phyloP scores from a whole-genome alignment of 495 filamentous ascomycete species.

The Penicillium pancosmium region DNA sequence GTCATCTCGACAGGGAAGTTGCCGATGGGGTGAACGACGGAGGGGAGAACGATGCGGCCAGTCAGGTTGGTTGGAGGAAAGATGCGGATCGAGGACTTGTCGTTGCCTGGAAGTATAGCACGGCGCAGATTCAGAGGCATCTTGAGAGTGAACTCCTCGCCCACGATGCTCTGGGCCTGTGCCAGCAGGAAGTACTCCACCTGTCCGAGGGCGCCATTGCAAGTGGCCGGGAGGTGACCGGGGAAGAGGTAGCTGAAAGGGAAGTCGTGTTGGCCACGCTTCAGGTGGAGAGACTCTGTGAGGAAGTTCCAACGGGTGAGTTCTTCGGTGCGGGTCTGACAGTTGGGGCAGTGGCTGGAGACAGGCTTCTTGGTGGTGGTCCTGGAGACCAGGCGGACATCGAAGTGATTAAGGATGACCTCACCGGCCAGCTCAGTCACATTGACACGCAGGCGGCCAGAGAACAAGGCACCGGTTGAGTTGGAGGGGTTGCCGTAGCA shows the following conservation, averaged over 20 bases:
- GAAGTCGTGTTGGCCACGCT: conserved; percentile 70
- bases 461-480: conserved; percentile 86
- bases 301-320: conserved; percentile 80
- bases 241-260: conserved; percentile 92
- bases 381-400: conserved; percentile 67
- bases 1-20: conserved; percentile 77
- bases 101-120: conserved; percentile 73
- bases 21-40: conserved; percentile 85
- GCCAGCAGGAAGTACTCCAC: conserved; percentile 81
- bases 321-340: conserved; percentile 66
- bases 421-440: conserved; percentile 58
- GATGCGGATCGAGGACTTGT: conserved; percentile 77
- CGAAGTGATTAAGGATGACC: conserved; percentile 68
- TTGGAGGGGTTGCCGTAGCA: conserved; percentile 74
- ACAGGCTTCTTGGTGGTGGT: conserved; percentile 80
- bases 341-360: conserved; percentile 72
- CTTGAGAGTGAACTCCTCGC: conserved; percentile 66
- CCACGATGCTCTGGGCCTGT: conserved; percentile 60
- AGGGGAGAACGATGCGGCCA: conserved; percentile 75
- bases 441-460: conserved; percentile 76
- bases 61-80: conserved; percentile 96
- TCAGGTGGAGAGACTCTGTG: conserved; percentile 63
- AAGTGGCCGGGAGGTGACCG: conserved; percentile 81
- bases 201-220: conserved; percentile 68
- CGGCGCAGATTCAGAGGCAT: conserved; percentile 72